A percentile compares a stretch with the other conserved stretches of the same genome.
Evolutionary conservation across 1,284 basidiomycete genomes (phyloP).

Genomic region (Butyriboletus regius): DNA sequence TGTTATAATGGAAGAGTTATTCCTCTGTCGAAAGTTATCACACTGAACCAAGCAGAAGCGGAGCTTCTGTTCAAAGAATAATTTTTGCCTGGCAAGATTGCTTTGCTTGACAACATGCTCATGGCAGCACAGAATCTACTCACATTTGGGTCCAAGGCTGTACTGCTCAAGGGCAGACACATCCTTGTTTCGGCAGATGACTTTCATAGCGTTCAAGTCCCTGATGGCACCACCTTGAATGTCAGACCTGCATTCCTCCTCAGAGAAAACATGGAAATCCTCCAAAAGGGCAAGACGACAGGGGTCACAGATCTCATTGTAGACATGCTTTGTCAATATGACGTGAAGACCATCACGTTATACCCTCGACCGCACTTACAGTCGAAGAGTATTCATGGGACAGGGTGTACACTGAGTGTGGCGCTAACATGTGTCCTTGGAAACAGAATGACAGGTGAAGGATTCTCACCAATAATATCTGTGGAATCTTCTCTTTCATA

Average conservation of each 20-base stretch:
- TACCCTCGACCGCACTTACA: constrained; percentile 64
- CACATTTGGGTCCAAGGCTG: constrained; percentile 47
- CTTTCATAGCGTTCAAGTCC: neutral
- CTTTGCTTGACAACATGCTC: constrained; percentile 58
- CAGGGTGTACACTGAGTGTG: constrained; percentile 85
- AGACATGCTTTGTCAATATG: constrained; percentile 61
- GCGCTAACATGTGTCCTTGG: constrained; percentile 70
- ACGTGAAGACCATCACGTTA: constrained; percentile 37
- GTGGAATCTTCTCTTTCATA: neutral
- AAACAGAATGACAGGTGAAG: constrained; percentile 39
- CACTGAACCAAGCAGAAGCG: constrained; percentile 83
- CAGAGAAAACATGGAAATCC: constrained; percentile 57
- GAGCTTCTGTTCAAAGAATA: constrained; percentile 54
- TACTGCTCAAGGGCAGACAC: constrained; percentile 88
- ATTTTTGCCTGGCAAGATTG: constrained; percentile 35
- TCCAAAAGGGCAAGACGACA: constrained; percentile 31
- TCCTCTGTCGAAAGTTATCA: constrained; percentile 69
- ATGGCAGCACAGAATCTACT: constrained; percentile 51
- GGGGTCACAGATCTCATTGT: constrained; percentile 47
- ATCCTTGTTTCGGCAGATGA: constrained; percentile 35
- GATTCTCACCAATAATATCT: neutral
- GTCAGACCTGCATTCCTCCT: constrained; percentile 37
- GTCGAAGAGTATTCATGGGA: constrained; percentile 80
- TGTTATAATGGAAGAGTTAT: constrained; percentile 58
- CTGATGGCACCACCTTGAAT: neutral